These are phyloP conservation scores for Alternaria atra DNA, from an alignment of 2,329 filamentous ascomycete genomes.

Conservation along the genomic window DNA sequence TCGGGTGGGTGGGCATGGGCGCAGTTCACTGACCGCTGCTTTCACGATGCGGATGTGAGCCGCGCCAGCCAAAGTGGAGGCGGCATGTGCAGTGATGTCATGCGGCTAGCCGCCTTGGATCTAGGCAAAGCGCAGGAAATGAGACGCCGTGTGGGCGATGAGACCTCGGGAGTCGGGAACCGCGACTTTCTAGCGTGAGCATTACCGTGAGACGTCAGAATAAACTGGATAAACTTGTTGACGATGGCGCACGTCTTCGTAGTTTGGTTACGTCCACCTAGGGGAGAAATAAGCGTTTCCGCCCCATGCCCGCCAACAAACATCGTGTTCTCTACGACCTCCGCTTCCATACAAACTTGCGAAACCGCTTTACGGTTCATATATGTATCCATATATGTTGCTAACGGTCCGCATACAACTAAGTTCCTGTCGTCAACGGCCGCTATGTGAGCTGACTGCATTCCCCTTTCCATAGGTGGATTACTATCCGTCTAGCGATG, in stretches of 20 bases:
- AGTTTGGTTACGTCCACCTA: background rate
- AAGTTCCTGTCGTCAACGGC: background rate
- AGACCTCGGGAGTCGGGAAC: background rate
- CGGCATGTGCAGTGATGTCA: constrained; percentile 17
- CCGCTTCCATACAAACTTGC: background rate
- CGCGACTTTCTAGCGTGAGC: background rate
- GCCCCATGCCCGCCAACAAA: background rate
- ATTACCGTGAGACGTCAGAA: background rate
- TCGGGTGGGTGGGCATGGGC: constrained; percentile 9
- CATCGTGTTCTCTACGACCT: background rate
- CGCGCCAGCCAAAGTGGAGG: constrained; percentile 8
- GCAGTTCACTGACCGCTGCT: constrained; percentile 27
- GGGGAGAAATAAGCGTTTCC: background rate
- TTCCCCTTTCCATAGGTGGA: background rate
- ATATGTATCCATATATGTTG: background rate
- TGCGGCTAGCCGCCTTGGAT: constrained; percentile 1
- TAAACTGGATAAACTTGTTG: background rate
- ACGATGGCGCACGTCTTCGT: background rate
- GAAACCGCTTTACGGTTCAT: background rate
- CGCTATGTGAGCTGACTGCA: constrained; percentile 3
- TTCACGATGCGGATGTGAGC: constrained; percentile 19
- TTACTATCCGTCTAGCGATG: background rate
- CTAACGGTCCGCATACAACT: background rate
- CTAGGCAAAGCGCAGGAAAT: constrained; percentile 2
- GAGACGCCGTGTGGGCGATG: background rate